Percentiles rank a stretch among this genome's conserved stretches.
Conservation (phyloP, 2,329 filamentous ascomycete genomes). For the Fusarium napiforme region DNA sequence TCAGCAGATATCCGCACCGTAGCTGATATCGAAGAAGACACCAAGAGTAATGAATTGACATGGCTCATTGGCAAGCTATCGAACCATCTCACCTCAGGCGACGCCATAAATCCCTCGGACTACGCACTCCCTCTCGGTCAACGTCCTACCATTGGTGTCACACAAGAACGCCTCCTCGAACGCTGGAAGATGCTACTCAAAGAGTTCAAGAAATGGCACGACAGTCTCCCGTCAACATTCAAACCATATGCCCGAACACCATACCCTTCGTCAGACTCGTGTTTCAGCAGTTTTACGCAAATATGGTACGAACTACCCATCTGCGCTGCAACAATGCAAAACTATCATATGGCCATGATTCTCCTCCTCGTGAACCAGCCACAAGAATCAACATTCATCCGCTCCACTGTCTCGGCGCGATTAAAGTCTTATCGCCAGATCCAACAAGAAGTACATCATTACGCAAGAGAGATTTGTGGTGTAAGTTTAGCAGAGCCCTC, state of each 20-base stretch:
- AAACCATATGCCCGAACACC: constrained; percentile 22
- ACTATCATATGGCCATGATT: constrained; percentile 72
- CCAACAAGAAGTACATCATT: constrained; percentile 22
- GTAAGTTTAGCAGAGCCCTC: constrained; percentile 35
- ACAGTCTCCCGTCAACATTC: constrained; percentile 34
- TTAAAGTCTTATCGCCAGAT: constrained; percentile 34
- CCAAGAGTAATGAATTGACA: constrained; percentile 71
- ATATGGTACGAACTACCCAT: constrained; percentile 72
- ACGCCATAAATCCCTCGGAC: constrained; percentile 55
- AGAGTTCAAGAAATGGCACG: constrained; percentile 33
- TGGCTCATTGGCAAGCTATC: constrained; percentile 75
- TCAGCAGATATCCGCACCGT: constrained; percentile 55
- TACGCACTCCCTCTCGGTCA: constrained; percentile 36
- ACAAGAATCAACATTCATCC: constrained; percentile 39
- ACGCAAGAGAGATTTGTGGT: constrained; percentile 39
- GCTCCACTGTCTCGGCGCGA: constrained; percentile 37
- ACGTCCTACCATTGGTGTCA: constrained; percentile 29
- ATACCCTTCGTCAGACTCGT: not conserved
- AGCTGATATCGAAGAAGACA: constrained; percentile 69
- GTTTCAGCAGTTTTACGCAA: constrained; percentile 55
- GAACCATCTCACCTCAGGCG: constrained; percentile 70
- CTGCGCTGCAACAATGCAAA: constrained; percentile 74
- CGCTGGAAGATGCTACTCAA: constrained; percentile 30
- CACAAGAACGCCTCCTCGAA: constrained; percentile 33
- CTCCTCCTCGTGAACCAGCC: constrained; percentile 65